Evolutionary conservation across 495 filamentous ascomycete species (phyloP).

Genomic region (Penicillium longicatenatum): DNA sequence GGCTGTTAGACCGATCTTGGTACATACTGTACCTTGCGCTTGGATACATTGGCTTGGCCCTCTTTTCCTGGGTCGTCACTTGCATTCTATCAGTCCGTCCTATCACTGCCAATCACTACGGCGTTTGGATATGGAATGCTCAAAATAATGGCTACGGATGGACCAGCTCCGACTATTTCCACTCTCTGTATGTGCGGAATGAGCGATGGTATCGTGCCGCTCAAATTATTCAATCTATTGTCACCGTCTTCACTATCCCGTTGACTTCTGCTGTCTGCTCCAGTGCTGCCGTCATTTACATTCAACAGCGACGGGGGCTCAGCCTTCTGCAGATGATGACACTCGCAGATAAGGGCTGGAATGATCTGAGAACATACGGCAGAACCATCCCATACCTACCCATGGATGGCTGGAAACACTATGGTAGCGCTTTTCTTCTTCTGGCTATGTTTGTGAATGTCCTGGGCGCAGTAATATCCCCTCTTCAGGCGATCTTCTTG

Average conservation of each 20-base stretch:
- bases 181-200: conserved; percentile 2
- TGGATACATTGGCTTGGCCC: background rate
- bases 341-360: conserved; percentile 33
- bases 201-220: conserved; percentile 29
- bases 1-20: background rate
- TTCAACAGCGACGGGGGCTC: conserved; percentile 19
- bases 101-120: background rate
- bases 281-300: conserved; percentile 27
- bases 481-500: conserved; percentile 27
- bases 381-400: conserved; percentile 3
- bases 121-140: background rate
- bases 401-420: conserved; percentile 9
- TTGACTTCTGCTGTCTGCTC: conserved; percentile 32
- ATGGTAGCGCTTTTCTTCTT: conserved; percentile 21
- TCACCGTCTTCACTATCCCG: conserved; percentile 27
- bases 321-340: conserved; percentile 24
- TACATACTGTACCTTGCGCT: background rate
- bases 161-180: background rate
- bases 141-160: background rate
- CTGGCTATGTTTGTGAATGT: conserved; percentile 20
- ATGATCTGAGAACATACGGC: background rate
- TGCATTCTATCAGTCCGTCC: background rate
- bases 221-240: conserved; percentile 24
- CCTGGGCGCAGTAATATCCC: conserved; percentile 24
- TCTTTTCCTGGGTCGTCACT: conserved; percentile 5